Base-by-base conservation (phyloP, 2,329 filamentous ascomycete genomes). In the Nigrospora sphaerica region DNA sequence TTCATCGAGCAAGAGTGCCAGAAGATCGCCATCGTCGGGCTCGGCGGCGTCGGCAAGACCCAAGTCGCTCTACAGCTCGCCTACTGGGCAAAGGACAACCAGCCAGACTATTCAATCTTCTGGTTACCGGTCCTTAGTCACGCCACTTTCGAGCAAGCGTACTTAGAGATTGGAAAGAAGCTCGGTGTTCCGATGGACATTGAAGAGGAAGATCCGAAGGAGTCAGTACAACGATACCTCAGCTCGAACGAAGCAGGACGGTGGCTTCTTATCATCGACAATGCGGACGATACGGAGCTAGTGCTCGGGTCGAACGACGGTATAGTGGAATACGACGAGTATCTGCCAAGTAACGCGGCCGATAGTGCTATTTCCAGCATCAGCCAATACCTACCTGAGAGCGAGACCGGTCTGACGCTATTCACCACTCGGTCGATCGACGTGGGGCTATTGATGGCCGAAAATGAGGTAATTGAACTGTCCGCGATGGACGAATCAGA, bases 131-230 rank as follows among this genome's bases (percentile, higher is more conserved):
- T 64, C 7, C 56, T 61, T 19, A 69, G 64, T 47, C 48, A 52
- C n/a, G 63, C 60, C 14, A 65, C 55, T 45, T 64, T 74, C 46
- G 57, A 71, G 34, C 61, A 68, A 44, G 66, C 66, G 12, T 72
- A 64, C 47, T 42, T 40, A 2, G 58, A 60, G 6, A 60, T 71
- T 4, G 62, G 57, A 2, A 57, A 52, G 35, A 54, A 59, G 53
- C 56, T 71, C 12, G 39, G 47, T 1, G 51, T 66, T 7, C 35
- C 67, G 12, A 66, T 75, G 2, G 73, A 73, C 40, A 53, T 53
- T 7, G 65, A 76, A 44, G 79, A 80, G 49, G 65, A 68, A 40
- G 82, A 86, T 50, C 56, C 81, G 34, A 74, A 77, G 45, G 78
- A 83, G 53, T 73, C 80, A 63, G 80, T 86, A 54, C 70, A 77